Conservation (phyloP, 768 basidiomycete genomes). For the Collybia nuda region DNA sequence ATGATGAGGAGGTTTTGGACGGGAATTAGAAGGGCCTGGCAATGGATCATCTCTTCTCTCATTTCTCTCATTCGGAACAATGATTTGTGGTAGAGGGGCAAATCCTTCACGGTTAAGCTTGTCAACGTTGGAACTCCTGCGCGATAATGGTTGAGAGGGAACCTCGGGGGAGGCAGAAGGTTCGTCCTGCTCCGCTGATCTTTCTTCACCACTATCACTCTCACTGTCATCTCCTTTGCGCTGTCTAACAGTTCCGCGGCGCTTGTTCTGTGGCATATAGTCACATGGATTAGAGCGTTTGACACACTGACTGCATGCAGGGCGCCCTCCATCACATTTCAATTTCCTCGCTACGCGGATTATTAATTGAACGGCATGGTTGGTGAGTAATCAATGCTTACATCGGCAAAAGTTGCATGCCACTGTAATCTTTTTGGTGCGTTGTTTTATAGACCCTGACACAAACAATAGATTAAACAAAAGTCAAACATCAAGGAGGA, state of each 20-base stretch:
- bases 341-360: constrained; percentile 70
- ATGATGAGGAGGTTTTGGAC: constrained; percentile 28
- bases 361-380: constrained; percentile 9
- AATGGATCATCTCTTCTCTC: constrained; percentile 46
- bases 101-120: constrained; percentile 38
- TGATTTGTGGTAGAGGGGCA: constrained; percentile 39
- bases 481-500: constrained; percentile 19
- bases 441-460: constrained; percentile 61
- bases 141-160: constrained; percentile 44
- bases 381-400: constrained; percentile 38
- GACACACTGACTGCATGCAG: constrained; percentile 79
- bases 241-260: constrained; percentile 58
- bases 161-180: constrained; percentile 61
- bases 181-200: constrained; percentile 50
- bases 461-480: constrained; percentile 3
- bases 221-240: constrained; percentile 69
- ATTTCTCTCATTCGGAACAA: constrained; percentile 42
- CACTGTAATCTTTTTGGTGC: constrained; percentile 85
- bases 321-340: constrained; percentile 85
- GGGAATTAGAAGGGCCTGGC: constrained; percentile 37
- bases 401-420: constrained; percentile 92
- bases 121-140: constrained; percentile 49
- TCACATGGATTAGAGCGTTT: constrained; percentile 80
- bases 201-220: constrained; percentile 62
- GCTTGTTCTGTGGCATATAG: constrained; percentile 77